Evolutionary conservation across 192 early-diverging fungal species (phyloP).

Genomic region (Gigaspora rosea): DNA sequence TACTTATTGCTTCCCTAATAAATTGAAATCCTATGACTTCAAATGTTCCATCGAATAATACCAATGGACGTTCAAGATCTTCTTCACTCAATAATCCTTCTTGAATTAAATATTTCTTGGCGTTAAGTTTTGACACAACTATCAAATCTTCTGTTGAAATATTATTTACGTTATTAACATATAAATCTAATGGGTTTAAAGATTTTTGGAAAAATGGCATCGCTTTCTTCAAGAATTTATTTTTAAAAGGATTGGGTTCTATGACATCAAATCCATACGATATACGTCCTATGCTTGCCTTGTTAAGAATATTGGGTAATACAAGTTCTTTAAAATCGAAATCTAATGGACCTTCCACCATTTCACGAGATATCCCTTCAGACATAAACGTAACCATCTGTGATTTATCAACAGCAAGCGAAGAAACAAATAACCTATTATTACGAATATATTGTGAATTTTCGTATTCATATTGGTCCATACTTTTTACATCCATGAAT

Average conservation of each 20-base stretch:
- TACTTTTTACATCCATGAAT: slow-evolving; percentile 47
- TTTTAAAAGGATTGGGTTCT: slow-evolving; percentile 50
- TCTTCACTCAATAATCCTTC: slow-evolving; percentile 39
- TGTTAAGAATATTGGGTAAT: slow-evolving; percentile 47
- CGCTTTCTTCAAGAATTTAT: slow-evolving; percentile 33
- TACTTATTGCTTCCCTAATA: slow-evolving; percentile 39
- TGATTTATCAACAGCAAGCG: slow-evolving; percentile 51
- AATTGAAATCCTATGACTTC: slow-evolving; percentile 55
- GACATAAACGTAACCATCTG: too few species aligned
- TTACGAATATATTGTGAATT: slow-evolving; percentile 44
- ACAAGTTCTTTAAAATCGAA: slow-evolving; percentile 62
- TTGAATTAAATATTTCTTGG: slow-evolving; percentile 48
- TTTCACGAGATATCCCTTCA: slow-evolving; percentile 53
- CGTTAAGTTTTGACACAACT: slow-evolving; percentile 43
- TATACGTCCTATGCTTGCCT: slow-evolving; percentile 48
- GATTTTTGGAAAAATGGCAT: slow-evolving; percentile 45
- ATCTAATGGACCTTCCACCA: slow-evolving; percentile 53
- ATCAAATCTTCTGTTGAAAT: background rate
- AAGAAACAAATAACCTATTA: slow-evolving; percentile 49
- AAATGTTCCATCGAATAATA: slow-evolving; percentile 53
- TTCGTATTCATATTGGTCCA: slow-evolving; percentile 34
- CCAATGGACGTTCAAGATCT: slow-evolving; percentile 46
- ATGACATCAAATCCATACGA: slow-evolving; percentile 58
- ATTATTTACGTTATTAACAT: background rate
- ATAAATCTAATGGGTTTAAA: background rate